These are phyloP conservation scores for Rhodotorula sp. DNA, from an alignment of 1,284 basidiomycete species.

Conservation along the genomic window DNA sequence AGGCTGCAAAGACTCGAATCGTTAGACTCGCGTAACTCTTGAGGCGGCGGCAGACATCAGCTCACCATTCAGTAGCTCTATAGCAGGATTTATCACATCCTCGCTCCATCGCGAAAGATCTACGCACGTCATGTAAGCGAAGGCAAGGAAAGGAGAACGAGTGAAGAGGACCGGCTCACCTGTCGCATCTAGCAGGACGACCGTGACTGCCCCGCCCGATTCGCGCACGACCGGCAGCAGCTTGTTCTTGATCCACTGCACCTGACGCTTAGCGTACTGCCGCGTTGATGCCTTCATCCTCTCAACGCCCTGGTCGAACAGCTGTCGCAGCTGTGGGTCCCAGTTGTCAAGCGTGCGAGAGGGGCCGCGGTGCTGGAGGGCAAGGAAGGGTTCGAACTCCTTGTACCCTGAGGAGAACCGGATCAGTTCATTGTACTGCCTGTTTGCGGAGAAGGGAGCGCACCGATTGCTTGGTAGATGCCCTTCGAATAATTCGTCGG, in stretches of 20 bases:
- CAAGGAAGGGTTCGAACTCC: conserved; percentile 73
- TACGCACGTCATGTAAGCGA: conserved; percentile 39
- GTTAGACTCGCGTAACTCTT: not conserved
- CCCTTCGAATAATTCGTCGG: conserved; percentile 67
- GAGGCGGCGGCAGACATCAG: not conserved
- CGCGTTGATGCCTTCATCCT: conserved; percentile 83
- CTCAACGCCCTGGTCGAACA: conserved; percentile 64
- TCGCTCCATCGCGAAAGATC: conserved; percentile 62
- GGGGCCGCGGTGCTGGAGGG: conserved; percentile 44
- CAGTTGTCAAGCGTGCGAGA: conserved; percentile 45
- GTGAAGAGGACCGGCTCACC: conserved; percentile 52
- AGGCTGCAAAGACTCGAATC: conserved; percentile 54
- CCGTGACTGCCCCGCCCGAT: conserved; percentile 47
- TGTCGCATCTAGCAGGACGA: conserved; percentile 69
- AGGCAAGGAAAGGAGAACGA: too few species aligned
- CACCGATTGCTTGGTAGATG: conserved; percentile 93
- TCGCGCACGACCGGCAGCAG: conserved; percentile 71
- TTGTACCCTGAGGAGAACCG: conserved; percentile 67
- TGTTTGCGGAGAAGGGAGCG: conserved; percentile 16
- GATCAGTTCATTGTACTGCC: not conserved
- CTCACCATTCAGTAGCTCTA: conserved; percentile 36
- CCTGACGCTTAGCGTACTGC: conserved; percentile 87
- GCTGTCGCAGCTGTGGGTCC: conserved; percentile 11
- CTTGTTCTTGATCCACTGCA: conserved; percentile 90
- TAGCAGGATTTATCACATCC: conserved; percentile 44